Evolutionary conservation across 2,329 filamentous ascomycete species (phyloP), one percentile per base, ranked within the genome.

Genomic region (Trichophyton benhamiae): DNA sequence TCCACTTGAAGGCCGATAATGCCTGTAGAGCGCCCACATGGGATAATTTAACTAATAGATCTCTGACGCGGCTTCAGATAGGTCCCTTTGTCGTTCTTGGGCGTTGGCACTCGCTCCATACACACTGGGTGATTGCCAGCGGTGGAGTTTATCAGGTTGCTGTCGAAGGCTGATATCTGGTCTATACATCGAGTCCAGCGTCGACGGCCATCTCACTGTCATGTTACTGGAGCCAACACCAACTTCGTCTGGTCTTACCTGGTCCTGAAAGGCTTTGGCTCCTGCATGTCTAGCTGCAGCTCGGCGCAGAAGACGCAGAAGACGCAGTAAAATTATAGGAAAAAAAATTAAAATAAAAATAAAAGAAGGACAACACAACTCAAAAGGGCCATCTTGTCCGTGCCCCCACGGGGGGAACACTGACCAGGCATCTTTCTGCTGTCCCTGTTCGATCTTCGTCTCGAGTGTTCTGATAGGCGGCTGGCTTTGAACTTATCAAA

Each of bases 21-120:
- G 52, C 52, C 52, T 55, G 52, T 55, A 33, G 52, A 55, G 52
- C 52, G 27, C 52, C 52, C 52, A 55, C 52, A 55, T 55, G 52
- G 52, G 52, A 55, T 27, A 30, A 30, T 30, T 30, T 30, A 52
- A 52, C 17, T 30, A 52, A 52, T 44, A 52, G 46, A 52, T 52
- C 46, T 52, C 46, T 27, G 20, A 52, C 46, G 25, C 46, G 20
- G 46, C 22, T 52, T 27, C 11, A 38, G 9, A 15, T 15, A 27
- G 20, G 8, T 20, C 46, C 46, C 20, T 30, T 52, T 52, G 22
- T 20, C 11, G 17, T 22, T 9, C 13, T 27, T 22, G 20, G 8
- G 20, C 33, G 44, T 20, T 48, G 44, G 9, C 17, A 1, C 7
- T 30, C 27, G 2, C 27, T 30, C 27, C 27, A 30, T 30, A 30